These are phyloP conservation scores for Arxiozyma bovina DNA, from an alignment of 1,139 yeast genomes.

Conservation along the genomic window DNA sequence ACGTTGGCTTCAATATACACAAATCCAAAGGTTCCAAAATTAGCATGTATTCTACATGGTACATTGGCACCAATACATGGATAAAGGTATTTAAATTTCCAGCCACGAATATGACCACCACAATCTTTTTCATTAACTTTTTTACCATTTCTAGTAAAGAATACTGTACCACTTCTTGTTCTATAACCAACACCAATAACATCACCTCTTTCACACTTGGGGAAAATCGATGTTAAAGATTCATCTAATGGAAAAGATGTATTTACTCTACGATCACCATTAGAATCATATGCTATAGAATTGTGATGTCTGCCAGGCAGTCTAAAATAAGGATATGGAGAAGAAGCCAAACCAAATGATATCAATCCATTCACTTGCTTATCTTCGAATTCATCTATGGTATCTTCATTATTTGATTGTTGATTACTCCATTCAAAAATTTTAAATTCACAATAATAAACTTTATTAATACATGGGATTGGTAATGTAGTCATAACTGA, in stretches of 20 bases:
- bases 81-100: conserved; percentile 69
- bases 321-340: conserved; percentile 83
- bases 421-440: conserved; percentile 50
- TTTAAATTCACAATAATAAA: conserved; percentile 84
- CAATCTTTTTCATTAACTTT: conserved; percentile 55
- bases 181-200: conserved; percentile 62
- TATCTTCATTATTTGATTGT: conserved; percentile 30
- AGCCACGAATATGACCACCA: conserved; percentile 71
- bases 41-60: conserved; percentile 67
- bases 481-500: conserved; percentile 82
- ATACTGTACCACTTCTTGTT: conserved; percentile 51
- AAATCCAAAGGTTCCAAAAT: conserved; percentile 85
- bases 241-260: conserved; percentile 60
- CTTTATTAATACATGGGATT: conserved; percentile 75
- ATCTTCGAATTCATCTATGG: conserved; percentile 5
- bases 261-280: conserved; percentile 71
- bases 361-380: conserved; percentile 35
- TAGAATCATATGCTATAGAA: conserved; percentile 78
- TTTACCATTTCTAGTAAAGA: conserved; percentile 63
- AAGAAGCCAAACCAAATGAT: conserved; percentile 73
- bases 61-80: conserved; percentile 86
- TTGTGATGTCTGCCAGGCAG: conserved; percentile 69
- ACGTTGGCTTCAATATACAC: conserved; percentile 91
- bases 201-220: conserved; percentile 65
- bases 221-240: conserved; percentile 48